These are phyloP conservation scores for Aphanocladium album DNA, from an alignment of 2,329 filamentous ascomycete species.

Conservation along the genomic window DNA sequence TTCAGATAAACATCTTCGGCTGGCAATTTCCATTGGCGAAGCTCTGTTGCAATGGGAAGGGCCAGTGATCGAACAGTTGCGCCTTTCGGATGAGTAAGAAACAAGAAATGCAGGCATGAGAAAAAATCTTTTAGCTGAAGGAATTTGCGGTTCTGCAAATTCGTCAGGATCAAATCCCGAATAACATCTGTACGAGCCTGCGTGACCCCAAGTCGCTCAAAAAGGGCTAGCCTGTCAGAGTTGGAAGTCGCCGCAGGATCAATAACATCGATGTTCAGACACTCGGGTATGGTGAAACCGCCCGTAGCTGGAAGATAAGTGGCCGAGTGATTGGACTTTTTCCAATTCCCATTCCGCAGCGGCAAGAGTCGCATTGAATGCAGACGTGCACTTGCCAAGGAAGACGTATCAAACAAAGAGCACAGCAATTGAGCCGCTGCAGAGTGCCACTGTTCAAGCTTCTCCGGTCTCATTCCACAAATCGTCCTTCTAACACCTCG, in stretches of 20 bases:
- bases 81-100: not conserved
- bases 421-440: not conserved
- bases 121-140: not conserved
- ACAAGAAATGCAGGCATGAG: conserved; percentile 14
- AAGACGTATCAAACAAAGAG: not conserved
- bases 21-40: no score
- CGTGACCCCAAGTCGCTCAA: conserved; percentile 6
- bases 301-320: not conserved
- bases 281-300: not conserved
- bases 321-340: not conserved
- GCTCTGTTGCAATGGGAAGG: not conserved
- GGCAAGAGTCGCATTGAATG: not conserved
- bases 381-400: no score
- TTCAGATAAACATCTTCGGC: not conserved
- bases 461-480: no score
- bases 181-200: not conserved
- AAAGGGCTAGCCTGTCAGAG: conserved; percentile 7
- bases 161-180: not conserved
- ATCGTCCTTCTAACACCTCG: no score
- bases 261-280: conserved; percentile 1
- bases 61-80: not conserved
- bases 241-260: conserved; percentile 4
- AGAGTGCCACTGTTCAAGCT: conserved; percentile 1
- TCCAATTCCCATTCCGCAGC: not conserved
- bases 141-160: no score